Percentiles rank a stretch among this genome's conserved stretches.
Evolutionary conservation across 2,329 filamentous ascomycete species (phyloP).

Genomic region (Scedosporium minutisporum): DNA sequence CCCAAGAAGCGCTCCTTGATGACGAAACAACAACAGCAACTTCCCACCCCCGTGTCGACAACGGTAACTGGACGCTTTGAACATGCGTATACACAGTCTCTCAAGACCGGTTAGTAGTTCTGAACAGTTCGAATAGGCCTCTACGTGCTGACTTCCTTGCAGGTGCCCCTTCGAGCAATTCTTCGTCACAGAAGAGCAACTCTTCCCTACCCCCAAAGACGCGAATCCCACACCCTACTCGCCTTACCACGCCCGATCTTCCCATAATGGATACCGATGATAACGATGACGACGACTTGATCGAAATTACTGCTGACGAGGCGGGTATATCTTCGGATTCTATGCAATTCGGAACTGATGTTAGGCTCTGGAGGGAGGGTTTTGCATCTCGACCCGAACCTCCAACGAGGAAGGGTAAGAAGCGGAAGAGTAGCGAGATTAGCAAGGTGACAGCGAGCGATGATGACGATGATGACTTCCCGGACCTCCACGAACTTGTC

Average conservation of each 20-base stretch:
- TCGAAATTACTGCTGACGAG: constrained; percentile 6
- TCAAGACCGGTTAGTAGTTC: neutral
- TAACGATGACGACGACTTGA: neutral
- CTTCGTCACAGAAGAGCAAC: neutral
- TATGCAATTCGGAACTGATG: constrained; percentile 1
- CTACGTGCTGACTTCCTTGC: neutral
- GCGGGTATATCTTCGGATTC: constrained; percentile 2
- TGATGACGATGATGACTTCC: constrained; percentile 30
- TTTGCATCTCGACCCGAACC: constrained; percentile 1
- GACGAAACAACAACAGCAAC: constrained; percentile 4
- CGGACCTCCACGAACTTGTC: constrained; percentile 41
- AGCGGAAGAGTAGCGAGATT: constrained; percentile 43
- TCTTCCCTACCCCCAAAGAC: neutral
- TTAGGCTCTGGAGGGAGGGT: constrained; percentile 5
- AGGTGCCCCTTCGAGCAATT: neutral
- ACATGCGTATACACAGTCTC: neutral
- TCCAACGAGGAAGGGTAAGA: constrained; percentile 22
- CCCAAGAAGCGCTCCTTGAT: neutral
- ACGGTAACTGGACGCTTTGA: constrained; percentile 2
- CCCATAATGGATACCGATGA: constrained; percentile 2
- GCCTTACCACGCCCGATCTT: neutral
- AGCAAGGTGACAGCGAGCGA: constrained; percentile 13
- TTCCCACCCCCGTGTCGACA: constrained; percentile 2
- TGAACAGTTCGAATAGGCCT: neutral
- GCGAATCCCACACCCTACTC: neutral